A percentile compares a stretch with the other conserved stretches of the same genome.
phyloP scores from a whole-genome alignment of 805 yeast species.

The Metschnikowia shivogae region DNA sequence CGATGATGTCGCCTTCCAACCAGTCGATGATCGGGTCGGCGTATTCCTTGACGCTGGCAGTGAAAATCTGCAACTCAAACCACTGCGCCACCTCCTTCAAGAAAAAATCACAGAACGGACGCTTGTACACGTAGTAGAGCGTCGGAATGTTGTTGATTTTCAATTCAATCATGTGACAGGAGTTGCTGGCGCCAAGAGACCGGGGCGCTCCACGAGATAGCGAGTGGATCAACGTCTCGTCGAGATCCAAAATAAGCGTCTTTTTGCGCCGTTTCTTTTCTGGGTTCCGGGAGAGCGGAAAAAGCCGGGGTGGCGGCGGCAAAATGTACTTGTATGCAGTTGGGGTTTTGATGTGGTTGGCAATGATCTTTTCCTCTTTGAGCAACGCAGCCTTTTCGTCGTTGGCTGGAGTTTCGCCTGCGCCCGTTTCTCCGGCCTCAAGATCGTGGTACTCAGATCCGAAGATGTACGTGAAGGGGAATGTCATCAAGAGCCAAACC shows the following conservation, averaged over 20 bases:
- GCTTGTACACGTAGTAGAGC: conserved; percentile 81
- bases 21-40: conserved; percentile 97
- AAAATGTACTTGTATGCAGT: conserved; percentile 40
- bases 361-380: conserved; percentile 38
- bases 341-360: conserved; percentile 41
- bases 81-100: conserved; percentile 73
- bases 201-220: conserved; percentile 62
- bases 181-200: conserved; percentile 29
- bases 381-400: conserved; percentile 35
- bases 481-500: conserved; percentile 49
- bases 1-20: conserved; percentile 60
- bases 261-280: conserved; percentile 43
- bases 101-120: conserved; percentile 89
- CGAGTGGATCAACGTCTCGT: conserved; percentile 93
- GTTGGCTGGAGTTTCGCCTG: conserved; percentile 13
- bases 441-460: conserved; percentile 13
- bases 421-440: background rate
- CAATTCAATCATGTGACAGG: conserved; percentile 76
- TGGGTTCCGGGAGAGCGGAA: conserved; percentile 40
- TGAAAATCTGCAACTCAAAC: conserved; percentile 87
- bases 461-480: conserved; percentile 49
- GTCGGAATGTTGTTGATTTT: conserved; percentile 65
- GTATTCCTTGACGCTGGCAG: conserved; percentile 91
- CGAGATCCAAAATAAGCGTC: conserved; percentile 81
- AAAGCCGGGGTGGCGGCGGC: conserved; percentile 43